Evolutionary conservation across 345 rosid genomes (phyloP).

Genomic region (Eucalyptus erythrocorys): DNA sequence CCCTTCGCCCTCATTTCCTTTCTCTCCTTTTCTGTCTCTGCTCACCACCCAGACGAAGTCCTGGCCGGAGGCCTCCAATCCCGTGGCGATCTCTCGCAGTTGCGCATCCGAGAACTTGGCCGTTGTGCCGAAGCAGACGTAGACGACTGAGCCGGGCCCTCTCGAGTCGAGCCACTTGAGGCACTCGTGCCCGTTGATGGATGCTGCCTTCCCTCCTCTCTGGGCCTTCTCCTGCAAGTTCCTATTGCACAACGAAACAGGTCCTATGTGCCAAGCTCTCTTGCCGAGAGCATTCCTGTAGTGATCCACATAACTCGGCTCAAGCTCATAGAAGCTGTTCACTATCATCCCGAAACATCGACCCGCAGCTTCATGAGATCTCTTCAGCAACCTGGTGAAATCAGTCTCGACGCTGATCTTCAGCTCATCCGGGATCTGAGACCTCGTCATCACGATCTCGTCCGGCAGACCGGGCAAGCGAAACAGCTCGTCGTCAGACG

Average conservation of each 20-base stretch:
- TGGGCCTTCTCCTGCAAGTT: conserved; percentile 1
- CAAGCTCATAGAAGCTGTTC: conserved; percentile 5
- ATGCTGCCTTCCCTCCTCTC: conserved; percentile 2
- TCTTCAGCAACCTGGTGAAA: not conserved
- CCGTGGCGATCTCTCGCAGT: conserved; percentile 26
- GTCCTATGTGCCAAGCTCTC: conserved; percentile 1
- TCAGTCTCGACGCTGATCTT: not conserved
- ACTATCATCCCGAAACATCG: not conserved
- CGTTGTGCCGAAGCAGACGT: conserved; percentile 34
- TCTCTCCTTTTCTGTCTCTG: not conserved
- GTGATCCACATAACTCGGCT: conserved; percentile 2
- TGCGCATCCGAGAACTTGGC: conserved; percentile 11
- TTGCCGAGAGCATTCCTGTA: not conserved
- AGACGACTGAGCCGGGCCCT: conserved; percentile 18
- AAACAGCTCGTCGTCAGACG: conserved; percentile 29
- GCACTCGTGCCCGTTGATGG: conserved; percentile 18
- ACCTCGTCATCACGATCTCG: conserved; percentile 20
- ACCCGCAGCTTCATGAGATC: not conserved
- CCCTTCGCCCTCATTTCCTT: not conserved
- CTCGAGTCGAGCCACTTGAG: conserved; percentile 24
- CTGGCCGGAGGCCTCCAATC: conserved; percentile 22
- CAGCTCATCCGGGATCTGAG: conserved; percentile 4
- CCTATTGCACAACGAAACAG: conserved; percentile 2
- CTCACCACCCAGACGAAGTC: conserved; percentile 46
- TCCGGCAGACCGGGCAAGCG: conserved; percentile 38